phyloP scores from a whole-genome alignment of 345 rosid species.

The Eucalyptus tenuipes region DNA sequence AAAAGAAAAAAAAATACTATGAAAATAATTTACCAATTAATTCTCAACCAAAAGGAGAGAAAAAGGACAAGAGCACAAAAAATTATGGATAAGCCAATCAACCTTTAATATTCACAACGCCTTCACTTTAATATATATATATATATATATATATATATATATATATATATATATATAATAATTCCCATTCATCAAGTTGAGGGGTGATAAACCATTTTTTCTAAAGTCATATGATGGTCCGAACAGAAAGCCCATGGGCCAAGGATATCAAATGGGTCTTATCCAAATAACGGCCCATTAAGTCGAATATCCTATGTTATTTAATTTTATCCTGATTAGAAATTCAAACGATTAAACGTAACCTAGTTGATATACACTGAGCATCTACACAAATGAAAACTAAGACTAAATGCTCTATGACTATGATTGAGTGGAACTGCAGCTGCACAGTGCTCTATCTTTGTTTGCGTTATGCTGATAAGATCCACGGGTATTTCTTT shows the following conservation, averaged over 20 bases:
- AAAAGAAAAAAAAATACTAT: background rate
- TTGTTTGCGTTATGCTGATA: background rate
- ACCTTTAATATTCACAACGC: background rate
- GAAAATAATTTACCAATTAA: background rate
- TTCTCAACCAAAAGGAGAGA: background rate
- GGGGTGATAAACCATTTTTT: background rate
- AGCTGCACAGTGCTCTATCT: background rate
- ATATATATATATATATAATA: background rate
- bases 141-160: too few relatives aligned
- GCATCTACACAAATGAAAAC: background rate
- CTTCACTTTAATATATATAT: too few relatives aligned
- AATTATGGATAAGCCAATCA: background rate
- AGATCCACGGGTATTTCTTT: background rate
- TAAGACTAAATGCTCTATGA: background rate
- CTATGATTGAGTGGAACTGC: background rate
- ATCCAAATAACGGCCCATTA: background rate
- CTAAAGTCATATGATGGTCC: background rate
- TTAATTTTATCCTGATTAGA: too few relatives aligned
- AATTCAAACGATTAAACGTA: rapidly evolving
- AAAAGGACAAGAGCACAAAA: background rate
- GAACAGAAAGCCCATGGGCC: background rate
- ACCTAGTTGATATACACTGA: background rate
- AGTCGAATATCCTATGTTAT: background rate
- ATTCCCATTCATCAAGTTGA: background rate
- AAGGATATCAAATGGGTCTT: background rate